Evolutionary conservation across 2,329 filamentous ascomycete species (phyloP).

Genomic region (Arthrobotrys entomopaga): DNA sequence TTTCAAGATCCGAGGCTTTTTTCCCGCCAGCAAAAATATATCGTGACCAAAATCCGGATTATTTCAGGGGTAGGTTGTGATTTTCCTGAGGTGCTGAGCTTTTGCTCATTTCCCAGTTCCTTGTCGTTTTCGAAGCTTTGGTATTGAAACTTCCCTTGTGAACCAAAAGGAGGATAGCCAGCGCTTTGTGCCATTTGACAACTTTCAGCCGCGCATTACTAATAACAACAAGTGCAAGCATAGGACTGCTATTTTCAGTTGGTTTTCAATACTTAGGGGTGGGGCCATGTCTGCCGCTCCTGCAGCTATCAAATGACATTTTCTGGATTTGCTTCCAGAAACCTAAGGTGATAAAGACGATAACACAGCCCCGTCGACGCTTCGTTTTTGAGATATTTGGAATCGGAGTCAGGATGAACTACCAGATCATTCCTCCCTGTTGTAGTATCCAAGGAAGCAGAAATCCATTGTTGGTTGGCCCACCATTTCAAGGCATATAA

Average conservation of each 20-base stretch:
- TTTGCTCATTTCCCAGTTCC: conserved; percentile 40
- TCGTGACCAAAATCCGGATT: conserved; percentile 37
- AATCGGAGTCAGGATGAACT: conserved; percentile 2
- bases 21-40: neutral
- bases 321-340: neutral
- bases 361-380: conserved; percentile 41
- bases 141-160: conserved; percentile 9
- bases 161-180: conserved; percentile 11
- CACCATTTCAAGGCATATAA: too few relatives aligned
- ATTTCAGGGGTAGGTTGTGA: conserved; percentile 41
- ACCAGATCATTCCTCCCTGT: too few relatives aligned
- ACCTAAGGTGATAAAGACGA: neutral
- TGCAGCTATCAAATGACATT: conserved; percentile 41
- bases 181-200: conserved; percentile 5
- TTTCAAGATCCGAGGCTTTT: conserved; percentile 39
- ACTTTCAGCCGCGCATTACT: conserved; percentile 42
- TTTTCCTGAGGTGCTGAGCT: conserved; percentile 24
- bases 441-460: too few relatives aligned
- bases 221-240: conserved; percentile 19
- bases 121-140: conserved; percentile 23
- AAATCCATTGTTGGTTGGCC: too few relatives aligned
- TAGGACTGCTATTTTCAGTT: conserved; percentile 44
- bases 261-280: conserved; percentile 11
- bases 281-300: conserved; percentile 35
- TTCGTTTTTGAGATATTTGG: conserved; percentile 19